phyloP scores from a whole-genome alignment of 2,329 filamentous ascomycete species.

The Sclerotinia borealis region DNA sequence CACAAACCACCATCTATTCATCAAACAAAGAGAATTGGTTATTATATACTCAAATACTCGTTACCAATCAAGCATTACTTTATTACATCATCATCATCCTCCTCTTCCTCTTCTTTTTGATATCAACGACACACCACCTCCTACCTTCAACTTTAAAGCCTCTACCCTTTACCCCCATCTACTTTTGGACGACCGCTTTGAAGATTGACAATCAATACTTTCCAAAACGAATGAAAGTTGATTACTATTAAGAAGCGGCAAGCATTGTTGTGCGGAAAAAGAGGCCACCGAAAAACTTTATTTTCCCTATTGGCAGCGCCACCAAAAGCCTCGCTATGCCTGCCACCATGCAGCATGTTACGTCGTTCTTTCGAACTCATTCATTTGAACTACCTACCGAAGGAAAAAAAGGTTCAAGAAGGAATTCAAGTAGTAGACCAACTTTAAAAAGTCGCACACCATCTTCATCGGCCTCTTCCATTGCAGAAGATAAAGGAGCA shows the following conservation, averaged over 20 bases:
- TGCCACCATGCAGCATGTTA: conserved; percentile 12
- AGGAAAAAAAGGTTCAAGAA: background rate
- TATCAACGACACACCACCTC: background rate
- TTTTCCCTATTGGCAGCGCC: background rate
- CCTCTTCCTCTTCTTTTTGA: no score
- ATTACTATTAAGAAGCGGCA: background rate
- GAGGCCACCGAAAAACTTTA: background rate
- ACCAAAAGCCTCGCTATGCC: conserved; percentile 3
- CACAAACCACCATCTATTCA: no score
- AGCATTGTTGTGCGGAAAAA: background rate
- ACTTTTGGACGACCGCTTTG: background rate
- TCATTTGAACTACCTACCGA: conserved; percentile 4
- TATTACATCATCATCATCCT: background rate
- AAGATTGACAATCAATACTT: background rate
- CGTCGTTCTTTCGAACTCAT: conserved; percentile 11
- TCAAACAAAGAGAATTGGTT: no score
- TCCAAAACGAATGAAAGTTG: background rate
- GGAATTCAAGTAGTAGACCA: background rate
- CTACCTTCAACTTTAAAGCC: no score
- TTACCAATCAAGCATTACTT: no score
- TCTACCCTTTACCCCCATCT: background rate
- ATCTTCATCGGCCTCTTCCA: conserved; percentile 15
- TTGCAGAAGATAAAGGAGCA: conserved; percentile 3
- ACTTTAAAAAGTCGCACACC: conserved; percentile 7
- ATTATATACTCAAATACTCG: no score